phyloP scores from a whole-genome alignment of 169 alveolate species.

The Cystoisospora suis region DNA sequence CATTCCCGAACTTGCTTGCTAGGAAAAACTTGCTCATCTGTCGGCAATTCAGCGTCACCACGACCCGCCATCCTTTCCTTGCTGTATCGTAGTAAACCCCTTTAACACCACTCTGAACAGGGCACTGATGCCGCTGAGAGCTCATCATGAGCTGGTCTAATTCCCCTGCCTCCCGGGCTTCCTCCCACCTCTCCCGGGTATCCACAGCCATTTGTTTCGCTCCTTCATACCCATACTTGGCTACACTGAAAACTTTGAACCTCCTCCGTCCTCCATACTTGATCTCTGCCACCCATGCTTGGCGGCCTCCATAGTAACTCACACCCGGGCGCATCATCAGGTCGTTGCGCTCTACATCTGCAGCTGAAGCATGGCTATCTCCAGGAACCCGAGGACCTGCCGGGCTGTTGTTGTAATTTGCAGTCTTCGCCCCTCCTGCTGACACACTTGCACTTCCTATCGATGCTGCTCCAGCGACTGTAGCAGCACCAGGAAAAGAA shows the following conservation, averaged over 20 bases:
- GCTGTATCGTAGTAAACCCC: slow-evolving; percentile 49
- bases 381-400: too few species aligned
- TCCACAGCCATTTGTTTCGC: slow-evolving; percentile 26
- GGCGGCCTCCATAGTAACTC: slow-evolving; percentile 43
- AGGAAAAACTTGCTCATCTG: slow-evolving; percentile 32
- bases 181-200: slow-evolving; percentile 41
- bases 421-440: not conserved
- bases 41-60: slow-evolving; percentile 18
- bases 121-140: slow-evolving; percentile 24
- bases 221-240: slow-evolving; percentile 36
- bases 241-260: slow-evolving; percentile 30
- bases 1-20: slow-evolving; percentile 37
- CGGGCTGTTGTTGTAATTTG: too few species aligned
- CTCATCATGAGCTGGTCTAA: slow-evolving; percentile 35
- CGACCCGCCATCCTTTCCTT: slow-evolving; percentile 40
- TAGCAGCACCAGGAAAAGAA: too few species aligned
- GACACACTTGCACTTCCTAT: not conserved
- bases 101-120: slow-evolving; percentile 39
- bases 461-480: not conserved
- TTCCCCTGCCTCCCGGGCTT: slow-evolving; percentile 28
- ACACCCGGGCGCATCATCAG: slow-evolving; percentile 38
- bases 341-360: not conserved
- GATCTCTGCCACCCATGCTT: slow-evolving; percentile 48
- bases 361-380: not conserved
- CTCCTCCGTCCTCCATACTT: slow-evolving; percentile 32